These are phyloP conservation scores for Aphanomyces astaci DNA, from an alignment of 352 stramenopile species.

Conservation along the genomic window DNA sequence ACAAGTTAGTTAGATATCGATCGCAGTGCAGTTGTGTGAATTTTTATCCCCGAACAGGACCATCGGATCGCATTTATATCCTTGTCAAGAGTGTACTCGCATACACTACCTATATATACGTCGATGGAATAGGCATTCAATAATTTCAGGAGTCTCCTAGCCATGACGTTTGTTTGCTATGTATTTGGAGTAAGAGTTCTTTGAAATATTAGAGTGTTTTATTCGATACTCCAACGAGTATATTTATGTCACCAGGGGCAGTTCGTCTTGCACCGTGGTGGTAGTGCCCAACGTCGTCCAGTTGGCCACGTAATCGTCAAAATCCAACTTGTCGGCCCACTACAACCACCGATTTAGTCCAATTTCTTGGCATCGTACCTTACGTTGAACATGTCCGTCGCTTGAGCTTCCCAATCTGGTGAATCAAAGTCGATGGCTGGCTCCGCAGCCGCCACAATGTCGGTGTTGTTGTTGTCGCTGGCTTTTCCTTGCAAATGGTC, in stretches of 20 bases:
- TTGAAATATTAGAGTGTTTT: too few relatives aligned
- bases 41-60: too few relatives aligned
- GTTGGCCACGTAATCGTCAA: constrained; percentile 60
- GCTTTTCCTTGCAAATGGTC: constrained; percentile 23
- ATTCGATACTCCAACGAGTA: too few relatives aligned
- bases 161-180: too few relatives aligned
- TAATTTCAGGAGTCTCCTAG: neutral
- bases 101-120: neutral
- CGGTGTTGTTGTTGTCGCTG: constrained; percentile 8
- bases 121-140: neutral
- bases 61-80: too few relatives aligned
- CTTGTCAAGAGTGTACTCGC: too few relatives aligned
- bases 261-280: constrained; percentile 25
- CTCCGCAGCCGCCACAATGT: neutral
- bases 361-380: neutral
- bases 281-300: constrained; percentile 58
- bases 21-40: too few relatives aligned
- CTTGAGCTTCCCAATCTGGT: constrained; percentile 57
- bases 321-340: constrained; percentile 57
- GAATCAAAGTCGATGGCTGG: constrained; percentile 56
- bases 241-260: neutral
- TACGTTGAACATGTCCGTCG: constrained; percentile 51
- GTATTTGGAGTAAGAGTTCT: too few relatives aligned
- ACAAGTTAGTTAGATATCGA: too few relatives aligned
- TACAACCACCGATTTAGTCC: constrained; percentile 22